Evolutionary conservation across 2,329 filamentous ascomycete genomes (phyloP).

Genomic region (Apiospora saccharicola): DNA sequence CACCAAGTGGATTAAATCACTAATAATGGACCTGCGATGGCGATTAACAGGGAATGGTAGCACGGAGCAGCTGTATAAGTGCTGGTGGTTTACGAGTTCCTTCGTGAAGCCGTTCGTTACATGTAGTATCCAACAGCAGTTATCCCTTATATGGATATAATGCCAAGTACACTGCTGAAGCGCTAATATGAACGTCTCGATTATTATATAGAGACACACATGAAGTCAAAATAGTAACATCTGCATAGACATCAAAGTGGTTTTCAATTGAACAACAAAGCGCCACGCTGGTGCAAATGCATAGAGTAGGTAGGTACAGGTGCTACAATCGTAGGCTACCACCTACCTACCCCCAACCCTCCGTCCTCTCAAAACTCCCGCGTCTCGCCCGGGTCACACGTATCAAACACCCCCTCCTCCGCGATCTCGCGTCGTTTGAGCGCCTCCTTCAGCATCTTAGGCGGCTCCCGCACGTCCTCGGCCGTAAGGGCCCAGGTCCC

Average conservation of each 20-base stretch:
- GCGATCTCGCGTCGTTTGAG: constrained; percentile 70
- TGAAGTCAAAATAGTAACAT: not conserved
- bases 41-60: not conserved
- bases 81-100: not conserved
- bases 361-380: constrained; percentile 67
- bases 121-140: not conserved
- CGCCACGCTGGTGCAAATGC: not conserved
- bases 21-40: not conserved
- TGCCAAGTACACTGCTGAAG: not conserved
- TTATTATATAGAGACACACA: not conserved
- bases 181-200: not conserved
- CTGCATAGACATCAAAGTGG: not conserved
- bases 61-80: not conserved
- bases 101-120: no score
- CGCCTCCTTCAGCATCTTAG: constrained; percentile 74
- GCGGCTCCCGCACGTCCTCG: constrained; percentile 87
- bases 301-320: not conserved
- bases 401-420: constrained; percentile 79
- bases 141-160: not conserved
- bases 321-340: not conserved
- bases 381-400: constrained; percentile 85
- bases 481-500: constrained; percentile 86
- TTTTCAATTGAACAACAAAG: not conserved
- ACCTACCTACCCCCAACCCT: not conserved
- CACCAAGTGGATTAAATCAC: not conserved